phyloP scores from a whole-genome alignment of 495 filamentous ascomycete genomes.

The Talaromyces nanjingensis region DNA sequence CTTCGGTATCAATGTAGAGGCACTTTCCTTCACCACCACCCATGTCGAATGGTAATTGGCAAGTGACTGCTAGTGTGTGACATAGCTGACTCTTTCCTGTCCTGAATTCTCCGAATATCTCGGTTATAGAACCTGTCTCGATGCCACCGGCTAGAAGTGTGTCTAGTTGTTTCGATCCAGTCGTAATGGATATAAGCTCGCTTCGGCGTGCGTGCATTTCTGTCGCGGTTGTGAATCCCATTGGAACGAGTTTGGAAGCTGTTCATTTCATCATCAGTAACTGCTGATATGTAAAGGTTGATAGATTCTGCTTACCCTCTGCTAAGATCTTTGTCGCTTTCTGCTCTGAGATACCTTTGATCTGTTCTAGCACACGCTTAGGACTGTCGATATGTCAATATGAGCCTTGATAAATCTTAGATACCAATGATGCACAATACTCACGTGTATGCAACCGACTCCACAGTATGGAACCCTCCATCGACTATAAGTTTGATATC shows the following conservation, averaged over 20 bases:
- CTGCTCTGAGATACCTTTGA: constrained; percentile 95
- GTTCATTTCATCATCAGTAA: background rate
- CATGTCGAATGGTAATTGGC: constrained; percentile 97
- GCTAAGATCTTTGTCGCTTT: constrained; percentile 91
- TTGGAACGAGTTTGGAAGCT: constrained; percentile 94
- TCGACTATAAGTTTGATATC: constrained; percentile 92
- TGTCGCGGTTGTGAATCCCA: constrained; percentile 99
- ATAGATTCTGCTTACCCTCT: constrained; percentile 54
- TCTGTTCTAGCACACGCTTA: constrained; percentile 75
- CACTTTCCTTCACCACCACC: constrained; percentile 97
- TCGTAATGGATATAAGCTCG: constrained; percentile 95
- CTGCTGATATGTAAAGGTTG: background rate
- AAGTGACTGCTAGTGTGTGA: constrained; percentile 96
- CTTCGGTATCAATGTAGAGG: constrained; percentile 98
- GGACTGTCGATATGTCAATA: constrained; percentile 43
- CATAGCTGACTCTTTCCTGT: constrained; percentile 98
- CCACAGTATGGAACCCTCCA: constrained; percentile 89
- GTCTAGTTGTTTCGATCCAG: constrained; percentile 93
- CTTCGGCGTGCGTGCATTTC: constrained; percentile 97
- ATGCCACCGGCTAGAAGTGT: constrained; percentile 91
- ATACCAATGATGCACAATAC: constrained; percentile 13
- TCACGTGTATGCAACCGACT: constrained; percentile 88
- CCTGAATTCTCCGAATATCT: constrained; percentile 96
- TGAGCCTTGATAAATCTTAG: background rate
- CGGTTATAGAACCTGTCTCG: constrained; percentile 97